These are phyloP conservation scores for Rosa rugosa DNA, from an alignment of 306 rosid genomes.

Conservation along the genomic window DNA sequence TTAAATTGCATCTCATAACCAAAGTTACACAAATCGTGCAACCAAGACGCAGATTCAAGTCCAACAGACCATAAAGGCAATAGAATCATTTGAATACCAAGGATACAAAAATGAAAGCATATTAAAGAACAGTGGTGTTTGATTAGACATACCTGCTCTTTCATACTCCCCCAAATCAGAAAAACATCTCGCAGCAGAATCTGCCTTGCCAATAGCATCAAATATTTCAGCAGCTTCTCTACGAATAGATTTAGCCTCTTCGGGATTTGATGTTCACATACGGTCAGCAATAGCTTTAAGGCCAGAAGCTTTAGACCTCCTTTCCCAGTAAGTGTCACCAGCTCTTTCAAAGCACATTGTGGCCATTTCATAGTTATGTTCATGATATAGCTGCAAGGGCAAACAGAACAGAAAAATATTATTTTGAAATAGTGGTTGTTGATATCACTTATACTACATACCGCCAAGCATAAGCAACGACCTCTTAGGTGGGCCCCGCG, in stretches of 20 bases:
- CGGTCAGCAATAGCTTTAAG: conserved; percentile 54
- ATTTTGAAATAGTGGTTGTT: too few relatives aligned
- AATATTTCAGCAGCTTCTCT: conserved; percentile 80
- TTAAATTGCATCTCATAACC: conserved; percentile 44
- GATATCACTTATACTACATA: too few relatives aligned
- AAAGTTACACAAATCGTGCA: neutral
- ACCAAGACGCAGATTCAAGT: neutral
- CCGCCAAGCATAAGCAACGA: too few relatives aligned
- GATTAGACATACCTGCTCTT: conserved; percentile 57
- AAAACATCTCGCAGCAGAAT: conserved; percentile 66
- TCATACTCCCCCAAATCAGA: conserved; percentile 62
- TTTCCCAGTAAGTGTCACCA: conserved; percentile 68
- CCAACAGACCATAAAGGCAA: neutral
- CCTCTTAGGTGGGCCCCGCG: too few relatives aligned
- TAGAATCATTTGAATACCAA: neutral
- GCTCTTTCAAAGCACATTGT: conserved; percentile 82
- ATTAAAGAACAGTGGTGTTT: neutral
- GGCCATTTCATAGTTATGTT: conserved; percentile 67
- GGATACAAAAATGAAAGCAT: neutral
- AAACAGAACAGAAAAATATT: neutral
- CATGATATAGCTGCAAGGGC: conserved; percentile 51
- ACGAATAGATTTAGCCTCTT: conserved; percentile 51
- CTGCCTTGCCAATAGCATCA: conserved; percentile 60
- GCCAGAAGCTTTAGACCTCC: conserved; percentile 65
- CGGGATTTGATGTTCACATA: conserved; percentile 40